Conservation (phyloP, 1,139 yeast species). For the Candida pseudoviswanathii region DNA sequence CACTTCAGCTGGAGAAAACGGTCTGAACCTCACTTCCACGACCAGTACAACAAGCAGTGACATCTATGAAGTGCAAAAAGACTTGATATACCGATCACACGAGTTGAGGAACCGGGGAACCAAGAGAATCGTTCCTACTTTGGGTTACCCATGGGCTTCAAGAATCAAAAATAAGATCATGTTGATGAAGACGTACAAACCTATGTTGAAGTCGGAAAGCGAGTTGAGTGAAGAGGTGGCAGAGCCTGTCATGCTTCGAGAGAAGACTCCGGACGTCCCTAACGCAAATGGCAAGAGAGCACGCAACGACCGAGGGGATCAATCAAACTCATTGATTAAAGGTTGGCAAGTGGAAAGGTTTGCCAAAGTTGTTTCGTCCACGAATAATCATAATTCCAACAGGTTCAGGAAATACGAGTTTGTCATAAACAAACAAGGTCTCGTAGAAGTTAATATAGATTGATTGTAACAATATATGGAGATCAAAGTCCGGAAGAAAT, state of each 20-base stretch:
- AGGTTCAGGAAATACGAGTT: conserved; percentile 19
- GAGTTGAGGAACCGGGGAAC: conserved; percentile 18
- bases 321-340: conserved; percentile 14
- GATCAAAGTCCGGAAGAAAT: neutral
- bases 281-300: conserved; percentile 4
- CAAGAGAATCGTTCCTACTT: conserved; percentile 36
- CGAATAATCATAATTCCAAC: conserved; percentile 14
- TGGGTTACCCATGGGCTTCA: conserved; percentile 46
- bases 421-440: conserved; percentile 19
- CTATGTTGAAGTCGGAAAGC: conserved; percentile 17
- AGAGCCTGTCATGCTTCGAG: neutral
- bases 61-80: conserved; percentile 13
- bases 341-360: conserved; percentile 35
- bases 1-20: neutral
- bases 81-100: conserved; percentile 19
- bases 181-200: conserved; percentile 37
- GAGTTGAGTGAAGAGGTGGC: conserved; percentile 5
- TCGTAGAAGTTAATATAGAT: conserved; percentile 10
- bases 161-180: conserved; percentile 33
- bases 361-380: conserved; percentile 26
- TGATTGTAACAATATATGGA: neutral
- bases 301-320: neutral
- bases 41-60: conserved; percentile 5
- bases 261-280: neutral
- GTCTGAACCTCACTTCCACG: neutral